phyloP scores from a whole-genome alignment of 2,329 filamentous ascomycete genomes.

The Fusarium pseudonygamai region DNA sequence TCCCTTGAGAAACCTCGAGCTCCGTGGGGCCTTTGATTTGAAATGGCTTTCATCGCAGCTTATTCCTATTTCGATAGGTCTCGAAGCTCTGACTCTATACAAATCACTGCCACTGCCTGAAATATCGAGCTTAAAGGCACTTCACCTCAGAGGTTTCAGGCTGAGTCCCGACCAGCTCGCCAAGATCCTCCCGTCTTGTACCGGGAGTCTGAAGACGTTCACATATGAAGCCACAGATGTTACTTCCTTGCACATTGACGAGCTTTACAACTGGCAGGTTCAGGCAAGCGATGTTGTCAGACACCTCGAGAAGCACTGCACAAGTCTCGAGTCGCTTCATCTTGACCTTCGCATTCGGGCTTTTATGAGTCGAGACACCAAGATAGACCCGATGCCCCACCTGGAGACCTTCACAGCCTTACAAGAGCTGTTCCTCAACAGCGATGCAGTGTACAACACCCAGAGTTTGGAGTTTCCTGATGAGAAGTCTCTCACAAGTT shows the following conservation, averaged over 20 bases:
- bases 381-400: not conserved
- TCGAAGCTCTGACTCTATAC: slow-evolving; percentile 7
- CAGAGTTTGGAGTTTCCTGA: not conserved
- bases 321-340: slow-evolving; percentile 13
- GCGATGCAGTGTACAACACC: not conserved
- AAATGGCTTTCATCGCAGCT: not conserved
- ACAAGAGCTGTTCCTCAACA: slow-evolving; percentile 15
- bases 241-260: not conserved
- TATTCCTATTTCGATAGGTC: not conserved
- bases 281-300: slow-evolving; percentile 1
- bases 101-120: not conserved
- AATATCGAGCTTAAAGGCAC: slow-evolving; percentile 6
- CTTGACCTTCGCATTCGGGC: slow-evolving; percentile 15
- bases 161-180: not conserved
- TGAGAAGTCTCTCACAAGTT: not conserved
- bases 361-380: not conserved
- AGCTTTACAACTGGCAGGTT: not conserved
- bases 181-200: not conserved
- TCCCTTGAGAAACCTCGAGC: slow-evolving; percentile 1
- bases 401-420: slow-evolving; percentile 12
- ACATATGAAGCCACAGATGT: slow-evolving; percentile 12
- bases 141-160: not conserved
- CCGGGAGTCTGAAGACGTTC: slow-evolving; percentile 4
- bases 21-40: not conserved
- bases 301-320: slow-evolving; percentile 1